Conservation (phyloP, 495 filamentous ascomycete genomes). For the Amorphotheca resinae region DNA sequence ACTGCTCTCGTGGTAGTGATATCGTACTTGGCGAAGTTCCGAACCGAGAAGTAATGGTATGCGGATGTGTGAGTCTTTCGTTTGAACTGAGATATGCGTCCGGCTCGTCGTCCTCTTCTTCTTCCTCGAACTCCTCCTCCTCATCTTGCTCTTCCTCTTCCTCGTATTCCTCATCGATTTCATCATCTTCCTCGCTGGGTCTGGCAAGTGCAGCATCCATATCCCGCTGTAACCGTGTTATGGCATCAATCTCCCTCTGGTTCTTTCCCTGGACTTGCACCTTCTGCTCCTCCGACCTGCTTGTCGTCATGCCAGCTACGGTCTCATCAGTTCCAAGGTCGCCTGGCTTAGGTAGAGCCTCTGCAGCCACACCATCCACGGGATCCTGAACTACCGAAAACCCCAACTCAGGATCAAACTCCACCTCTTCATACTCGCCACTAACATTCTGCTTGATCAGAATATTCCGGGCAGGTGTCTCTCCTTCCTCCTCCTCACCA, state of each 20-base stretch:
- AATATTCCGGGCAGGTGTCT: conserved; percentile 17
- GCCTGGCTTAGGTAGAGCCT: background rate
- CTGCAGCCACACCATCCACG: conserved; percentile 13
- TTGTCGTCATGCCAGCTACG: background rate
- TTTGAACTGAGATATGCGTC: conserved; percentile 25
- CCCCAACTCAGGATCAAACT: conserved; percentile 25
- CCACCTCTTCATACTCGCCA: conserved; percentile 49
- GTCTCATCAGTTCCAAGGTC: background rate
- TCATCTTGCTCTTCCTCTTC: conserved; percentile 23
- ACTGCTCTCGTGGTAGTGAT: conserved; percentile 46
- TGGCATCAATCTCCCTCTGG: conserved; percentile 35
- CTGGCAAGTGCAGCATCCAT: conserved; percentile 38
- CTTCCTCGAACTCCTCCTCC: conserved; percentile 29
- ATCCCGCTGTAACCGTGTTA: conserved; percentile 37
- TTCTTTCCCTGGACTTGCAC: conserved; percentile 32
- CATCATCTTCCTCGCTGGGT: conserved; percentile 35
- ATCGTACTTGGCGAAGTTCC: conserved; percentile 59
- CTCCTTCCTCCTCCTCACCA: conserved; percentile 19
- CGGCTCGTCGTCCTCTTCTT: conserved; percentile 26
- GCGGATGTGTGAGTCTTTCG: conserved; percentile 45
- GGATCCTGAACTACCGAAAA: conserved; percentile 15
- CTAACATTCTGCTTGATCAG: conserved; percentile 44
- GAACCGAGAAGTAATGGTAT: conserved; percentile 51
- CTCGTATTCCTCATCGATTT: conserved; percentile 26
- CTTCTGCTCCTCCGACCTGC: conserved; percentile 22